A percentile compares a stretch with the other conserved stretches of the same genome.
Conservation (phyloP, 805 yeast species). For the Grigorovia yakushimaensis region DNA sequence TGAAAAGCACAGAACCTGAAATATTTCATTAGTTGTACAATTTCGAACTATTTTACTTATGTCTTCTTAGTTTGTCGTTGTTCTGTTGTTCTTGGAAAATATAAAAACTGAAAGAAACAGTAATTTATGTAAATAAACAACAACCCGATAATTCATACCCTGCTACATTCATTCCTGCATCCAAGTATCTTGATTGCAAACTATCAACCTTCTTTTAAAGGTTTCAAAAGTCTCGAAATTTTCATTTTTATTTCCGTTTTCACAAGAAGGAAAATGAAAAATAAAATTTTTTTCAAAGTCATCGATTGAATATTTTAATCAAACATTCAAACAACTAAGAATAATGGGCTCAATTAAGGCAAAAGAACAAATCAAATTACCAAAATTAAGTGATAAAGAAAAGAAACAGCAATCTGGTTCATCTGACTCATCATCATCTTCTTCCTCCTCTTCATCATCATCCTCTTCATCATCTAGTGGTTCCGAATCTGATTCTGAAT, state of each 20-base stretch:
- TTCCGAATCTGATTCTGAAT: neutral
- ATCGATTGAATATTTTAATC: neutral
- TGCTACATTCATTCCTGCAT: too few relatives aligned
- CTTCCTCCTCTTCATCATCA: neutral
- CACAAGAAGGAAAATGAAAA: neutral
- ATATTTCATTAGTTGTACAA: too few relatives aligned
- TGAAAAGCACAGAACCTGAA: too few relatives aligned
- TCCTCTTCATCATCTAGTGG: constrained; percentile 3
- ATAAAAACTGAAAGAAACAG: too few relatives aligned
- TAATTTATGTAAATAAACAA: too few relatives aligned
- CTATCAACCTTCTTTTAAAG: neutral
- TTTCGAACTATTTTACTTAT: too few relatives aligned
- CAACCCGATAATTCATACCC: too few relatives aligned
- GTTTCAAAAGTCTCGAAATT: neutral
- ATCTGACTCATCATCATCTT: constrained; percentile 1
- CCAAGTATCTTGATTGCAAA: too few relatives aligned
- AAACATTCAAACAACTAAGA: neutral
- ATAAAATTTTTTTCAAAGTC: neutral
- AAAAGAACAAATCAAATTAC: constrained; percentile 11
- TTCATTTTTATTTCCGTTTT: neutral
- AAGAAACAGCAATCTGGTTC: constrained; percentile 14
- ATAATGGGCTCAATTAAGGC: constrained; percentile 1
- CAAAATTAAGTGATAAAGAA: constrained; percentile 23
- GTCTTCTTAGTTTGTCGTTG: too few relatives aligned
- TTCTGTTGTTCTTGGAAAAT: too few relatives aligned